Evolutionary conservation across 2,329 filamentous ascomycete genomes (phyloP).

Genomic region (Apiospora rasikravindrae): DNA sequence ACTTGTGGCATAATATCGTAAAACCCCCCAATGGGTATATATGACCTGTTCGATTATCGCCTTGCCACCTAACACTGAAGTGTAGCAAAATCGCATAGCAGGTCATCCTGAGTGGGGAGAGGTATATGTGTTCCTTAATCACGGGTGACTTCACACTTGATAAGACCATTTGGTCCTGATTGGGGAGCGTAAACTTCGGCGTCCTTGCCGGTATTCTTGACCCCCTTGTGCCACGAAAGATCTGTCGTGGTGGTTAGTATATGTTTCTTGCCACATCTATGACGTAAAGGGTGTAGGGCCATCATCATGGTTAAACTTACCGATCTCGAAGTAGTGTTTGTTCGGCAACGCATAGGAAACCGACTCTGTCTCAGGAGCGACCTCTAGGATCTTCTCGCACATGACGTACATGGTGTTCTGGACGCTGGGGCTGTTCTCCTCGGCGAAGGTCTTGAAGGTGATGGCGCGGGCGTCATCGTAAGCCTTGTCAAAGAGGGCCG

Average conservation of each 20-base stretch:
- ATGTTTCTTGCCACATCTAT: neutral
- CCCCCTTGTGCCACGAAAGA: slow-evolving; percentile 92
- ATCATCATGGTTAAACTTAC: slow-evolving; percentile 55
- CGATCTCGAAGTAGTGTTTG: slow-evolving; percentile 98
- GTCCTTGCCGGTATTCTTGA: slow-evolving; percentile 94
- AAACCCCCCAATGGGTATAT: neutral
- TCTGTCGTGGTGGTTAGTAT: slow-evolving; percentile 56
- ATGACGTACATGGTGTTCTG: slow-evolving; percentile 99
- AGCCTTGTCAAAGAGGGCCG: slow-evolving; percentile 75
- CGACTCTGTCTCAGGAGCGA: slow-evolving; percentile 71
- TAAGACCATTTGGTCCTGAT: slow-evolving; percentile 90
- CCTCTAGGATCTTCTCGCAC: slow-evolving; percentile 82
- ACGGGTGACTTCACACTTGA: slow-evolving; percentile 86
- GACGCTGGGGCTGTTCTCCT: slow-evolving; percentile 89
- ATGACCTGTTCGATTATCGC: neutral
- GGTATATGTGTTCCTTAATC: slow-evolving; percentile 20
- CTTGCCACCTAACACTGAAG: neutral
- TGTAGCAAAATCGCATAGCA: neutral
- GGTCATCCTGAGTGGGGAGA: neutral
- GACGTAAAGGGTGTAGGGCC: neutral
- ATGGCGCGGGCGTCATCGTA: slow-evolving; percentile 80
- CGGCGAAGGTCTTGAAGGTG: slow-evolving; percentile 90
- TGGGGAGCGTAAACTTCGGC: slow-evolving; percentile 96
- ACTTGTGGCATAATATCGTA: neutral
- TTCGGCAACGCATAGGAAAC: slow-evolving; percentile 90